A percentile compares a stretch with the other conserved stretches of the same genome.
Evolutionary conservation across 2,329 filamentous ascomycete species (phyloP).

Genomic region (Gremmenia infestans): DNA sequence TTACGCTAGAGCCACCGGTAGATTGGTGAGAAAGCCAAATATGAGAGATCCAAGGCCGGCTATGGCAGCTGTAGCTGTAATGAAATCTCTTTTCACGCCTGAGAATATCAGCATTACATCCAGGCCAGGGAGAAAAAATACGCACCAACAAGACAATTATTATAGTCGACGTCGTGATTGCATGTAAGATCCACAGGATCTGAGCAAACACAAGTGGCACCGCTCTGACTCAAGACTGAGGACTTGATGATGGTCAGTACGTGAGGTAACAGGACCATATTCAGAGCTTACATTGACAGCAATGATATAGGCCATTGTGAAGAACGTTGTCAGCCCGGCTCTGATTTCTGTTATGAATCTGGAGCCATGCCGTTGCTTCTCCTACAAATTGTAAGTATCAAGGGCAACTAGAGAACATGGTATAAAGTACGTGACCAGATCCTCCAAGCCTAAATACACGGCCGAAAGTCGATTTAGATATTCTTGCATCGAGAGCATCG

Average conservation of each 20-base stretch:
- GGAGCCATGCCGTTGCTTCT: slow-evolving; percentile 60
- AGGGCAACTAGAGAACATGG: not conserved
- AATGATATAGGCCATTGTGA: slow-evolving; percentile 83
- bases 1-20: slow-evolving; percentile 72
- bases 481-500: slow-evolving; percentile 33
- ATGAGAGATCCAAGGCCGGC: slow-evolving; percentile 68
- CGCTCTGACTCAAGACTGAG: slow-evolving; percentile 67
- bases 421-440: slow-evolving; percentile 56
- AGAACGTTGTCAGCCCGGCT: slow-evolving; percentile 74
- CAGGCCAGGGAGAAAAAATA: not conserved
- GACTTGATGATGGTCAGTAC: slow-evolving; percentile 45
- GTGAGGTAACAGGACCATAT: not conserved
- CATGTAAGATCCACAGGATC: slow-evolving; percentile 29
- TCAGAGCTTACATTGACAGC: slow-evolving; percentile 53
- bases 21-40: slow-evolving; percentile 77
- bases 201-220: slow-evolving; percentile 66
- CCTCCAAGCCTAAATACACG: slow-evolving; percentile 62
- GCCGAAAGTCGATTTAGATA: slow-evolving; percentile 46
- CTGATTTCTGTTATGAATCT: slow-evolving; percentile 74
- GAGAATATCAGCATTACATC: not conserved
- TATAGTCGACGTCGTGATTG: slow-evolving; percentile 35
- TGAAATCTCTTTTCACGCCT: slow-evolving; percentile 68
- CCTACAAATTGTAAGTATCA: slow-evolving; percentile 38
- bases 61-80: slow-evolving; percentile 79
- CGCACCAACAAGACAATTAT: slow-evolving; percentile 37